Evolutionary conservation across 495 filamentous ascomycete genomes (phyloP), one percentile per base, ranked within the genome.

Genomic region (Hypoxylon intermedium): DNA sequence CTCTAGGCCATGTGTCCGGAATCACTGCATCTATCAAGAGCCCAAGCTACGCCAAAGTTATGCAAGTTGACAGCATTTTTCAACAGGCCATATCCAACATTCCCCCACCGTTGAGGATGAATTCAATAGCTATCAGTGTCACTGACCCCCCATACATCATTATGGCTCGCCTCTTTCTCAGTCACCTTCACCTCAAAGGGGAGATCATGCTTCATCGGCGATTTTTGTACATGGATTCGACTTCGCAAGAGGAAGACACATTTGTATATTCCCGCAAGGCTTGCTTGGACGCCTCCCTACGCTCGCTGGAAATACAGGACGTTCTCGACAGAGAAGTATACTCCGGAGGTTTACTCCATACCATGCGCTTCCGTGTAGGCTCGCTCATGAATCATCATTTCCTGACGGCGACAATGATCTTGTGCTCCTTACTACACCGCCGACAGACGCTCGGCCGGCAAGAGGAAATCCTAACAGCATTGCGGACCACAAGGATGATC

Each of bases 1-100:
- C 70, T 6, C 78, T 83, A 42, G 78, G 76, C 7, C 71, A 75
- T 28, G 77, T 82, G 6, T 56, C 67, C n/a, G 68, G 74, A 47
- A 46, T 74, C 34, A 66, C 67, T 26, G 46, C 55, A 38, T 58
- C 62, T 6, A 61, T 71, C 4, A 64, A 70, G 13, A 53, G 60
- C 16, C 59, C 53, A 16, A 53, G 45, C 6, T 75, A 78, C 51
- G 48, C 48, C 2, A 72, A 76, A 19, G 69, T 79, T n/a, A 71
- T 76, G 61, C 67, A 56, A 20, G 58, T 76, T 23, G 77, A 82
- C 44, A 23, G 37, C 5, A 59, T 70, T 5, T 42, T 80, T n/a
- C 64, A 72, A 48, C 69, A 73, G 3, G 72, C 67, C 0, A 63
- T 57, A 12, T 51, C 48, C n/a, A 72, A 45, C 24, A 64, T 79